Evolutionary conservation across 2,329 filamentous ascomycete genomes (phyloP).

Genomic region (Calonectria pauciramosa): DNA sequence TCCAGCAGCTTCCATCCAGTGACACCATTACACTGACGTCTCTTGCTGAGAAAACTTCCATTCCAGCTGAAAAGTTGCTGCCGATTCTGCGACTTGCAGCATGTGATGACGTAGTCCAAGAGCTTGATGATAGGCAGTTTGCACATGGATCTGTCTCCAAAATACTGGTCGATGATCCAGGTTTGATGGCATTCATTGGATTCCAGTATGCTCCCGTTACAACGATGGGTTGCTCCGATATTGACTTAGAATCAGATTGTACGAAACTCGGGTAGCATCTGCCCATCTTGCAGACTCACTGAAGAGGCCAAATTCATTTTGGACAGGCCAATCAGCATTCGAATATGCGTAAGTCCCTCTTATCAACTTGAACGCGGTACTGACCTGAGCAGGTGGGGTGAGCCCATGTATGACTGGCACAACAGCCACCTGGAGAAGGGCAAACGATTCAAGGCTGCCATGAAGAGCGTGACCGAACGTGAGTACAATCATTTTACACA

Average conservation of each 20-base stretch:
- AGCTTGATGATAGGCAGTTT: conserved; percentile 22
- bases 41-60: conserved; percentile 25
- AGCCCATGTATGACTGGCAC: conserved; percentile 41
- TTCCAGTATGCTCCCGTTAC: conserved; percentile 29
- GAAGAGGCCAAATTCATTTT: conserved; percentile 29
- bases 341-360: conserved; percentile 31
- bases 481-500: conserved; percentile 41
- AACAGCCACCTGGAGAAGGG: conserved; percentile 54
- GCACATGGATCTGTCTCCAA: conserved; percentile 25
- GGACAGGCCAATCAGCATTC: conserved; percentile 38
- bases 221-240: background rate
- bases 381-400: conserved; percentile 29
- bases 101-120: conserved; percentile 31
- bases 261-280: conserved; percentile 37
- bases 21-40: conserved; percentile 15
- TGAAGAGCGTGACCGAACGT: conserved; percentile 31
- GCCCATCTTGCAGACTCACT: conserved; percentile 36
- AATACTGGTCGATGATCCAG: conserved; percentile 24
- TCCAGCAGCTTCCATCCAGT: conserved; percentile 26
- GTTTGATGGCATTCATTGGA: conserved; percentile 32
- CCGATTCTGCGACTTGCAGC: conserved; percentile 31
- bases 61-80: conserved; percentile 31
- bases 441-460: conserved; percentile 45
- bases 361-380: background rate
- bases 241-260: conserved; percentile 22